Percentiles rank a stretch among this genome's conserved stretches.
Conservation (phyloP, 352 stramenopile genomes). For the Phytopythium litorale region DNA sequence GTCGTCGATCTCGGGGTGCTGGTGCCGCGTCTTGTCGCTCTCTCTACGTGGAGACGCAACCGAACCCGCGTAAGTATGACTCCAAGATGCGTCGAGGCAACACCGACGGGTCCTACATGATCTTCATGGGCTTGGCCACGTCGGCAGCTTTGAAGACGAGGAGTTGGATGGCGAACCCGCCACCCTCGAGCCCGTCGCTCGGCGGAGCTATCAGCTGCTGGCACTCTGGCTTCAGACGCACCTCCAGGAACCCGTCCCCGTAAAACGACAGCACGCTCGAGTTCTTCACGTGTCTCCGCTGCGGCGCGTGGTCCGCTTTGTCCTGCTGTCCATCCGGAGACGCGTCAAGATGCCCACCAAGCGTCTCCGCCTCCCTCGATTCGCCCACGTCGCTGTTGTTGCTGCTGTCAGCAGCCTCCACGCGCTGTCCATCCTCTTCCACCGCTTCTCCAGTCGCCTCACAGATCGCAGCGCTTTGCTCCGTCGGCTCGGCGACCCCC, state of each 20-base stretch:
- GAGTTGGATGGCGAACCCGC: constrained; percentile 31
- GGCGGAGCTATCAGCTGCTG: background rate
- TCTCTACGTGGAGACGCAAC: constrained; percentile 10
- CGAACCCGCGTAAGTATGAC: background rate
- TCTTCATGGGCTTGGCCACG: constrained; percentile 20
- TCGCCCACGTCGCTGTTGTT: background rate
- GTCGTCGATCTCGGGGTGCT: constrained; percentile 51
- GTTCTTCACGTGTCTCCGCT: background rate
- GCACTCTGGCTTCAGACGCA: constrained; percentile 10
- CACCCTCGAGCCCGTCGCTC: constrained; percentile 6
- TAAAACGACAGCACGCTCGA: constrained; percentile 35
- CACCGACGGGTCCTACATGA: constrained; percentile 14
- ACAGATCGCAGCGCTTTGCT: background rate
- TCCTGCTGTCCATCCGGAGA: background rate
- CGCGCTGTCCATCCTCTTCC: background rate
- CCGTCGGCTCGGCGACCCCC: background rate
- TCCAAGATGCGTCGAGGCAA: no score
- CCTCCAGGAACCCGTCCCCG: constrained; percentile 47
- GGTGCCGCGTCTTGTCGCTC: constrained; percentile 40
- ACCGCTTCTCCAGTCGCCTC: background rate
- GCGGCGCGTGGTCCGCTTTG: background rate
- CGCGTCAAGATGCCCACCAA: background rate
- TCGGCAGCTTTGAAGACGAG: constrained; percentile 47
- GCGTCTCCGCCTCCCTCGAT: background rate
- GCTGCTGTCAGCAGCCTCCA: background rate